Conservation (phyloP, 805 yeast genomes). For the Candida xiaguanensis region DNA sequence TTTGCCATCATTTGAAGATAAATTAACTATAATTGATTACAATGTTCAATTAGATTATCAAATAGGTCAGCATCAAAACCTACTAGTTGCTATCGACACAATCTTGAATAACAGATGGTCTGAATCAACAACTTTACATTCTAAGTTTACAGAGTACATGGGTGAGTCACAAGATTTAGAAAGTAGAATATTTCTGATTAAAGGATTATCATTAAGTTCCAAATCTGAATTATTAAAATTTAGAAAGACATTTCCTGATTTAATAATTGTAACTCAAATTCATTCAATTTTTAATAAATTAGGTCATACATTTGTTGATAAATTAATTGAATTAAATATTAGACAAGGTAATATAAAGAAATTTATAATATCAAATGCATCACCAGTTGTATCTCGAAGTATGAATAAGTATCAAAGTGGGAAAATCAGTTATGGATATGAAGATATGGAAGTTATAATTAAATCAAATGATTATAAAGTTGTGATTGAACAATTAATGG, state of each 20-base stretch:
- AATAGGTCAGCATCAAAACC: slow-evolving; percentile 25
- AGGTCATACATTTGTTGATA: slow-evolving; percentile 50
- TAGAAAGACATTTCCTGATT: slow-evolving; percentile 30
- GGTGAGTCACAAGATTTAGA: slow-evolving; percentile 1
- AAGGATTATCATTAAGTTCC: slow-evolving; percentile 28
- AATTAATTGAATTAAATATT: slow-evolving; percentile 34
- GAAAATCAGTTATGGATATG: slow-evolving; percentile 40
- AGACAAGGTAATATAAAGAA: slow-evolving; percentile 35
- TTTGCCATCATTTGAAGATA: background rate
- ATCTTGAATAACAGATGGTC: slow-evolving; percentile 36
- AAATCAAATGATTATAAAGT: slow-evolving; percentile 20
- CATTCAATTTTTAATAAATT: slow-evolving; percentile 43
- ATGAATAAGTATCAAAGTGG: slow-evolving; percentile 28
- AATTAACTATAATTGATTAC: slow-evolving; percentile 25
- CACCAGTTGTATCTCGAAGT: slow-evolving; percentile 41
- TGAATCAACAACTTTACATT: slow-evolving; percentile 28
- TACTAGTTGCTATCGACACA: slow-evolving; percentile 29
- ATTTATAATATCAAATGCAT: slow-evolving; percentile 41
- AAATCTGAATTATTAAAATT: slow-evolving; percentile 37
- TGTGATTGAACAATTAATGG: slow-evolving; percentile 14
- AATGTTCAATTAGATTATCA: slow-evolving; percentile 40
- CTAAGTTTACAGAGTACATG: slow-evolving; percentile 16
- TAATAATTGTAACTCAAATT: slow-evolving; percentile 44
- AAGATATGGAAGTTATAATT: slow-evolving; percentile 36
- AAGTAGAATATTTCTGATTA: slow-evolving; percentile 9